phyloP scores from a whole-genome alignment of 768 basidiomycete genomes.

The Fistulinella prunicolor region DNA sequence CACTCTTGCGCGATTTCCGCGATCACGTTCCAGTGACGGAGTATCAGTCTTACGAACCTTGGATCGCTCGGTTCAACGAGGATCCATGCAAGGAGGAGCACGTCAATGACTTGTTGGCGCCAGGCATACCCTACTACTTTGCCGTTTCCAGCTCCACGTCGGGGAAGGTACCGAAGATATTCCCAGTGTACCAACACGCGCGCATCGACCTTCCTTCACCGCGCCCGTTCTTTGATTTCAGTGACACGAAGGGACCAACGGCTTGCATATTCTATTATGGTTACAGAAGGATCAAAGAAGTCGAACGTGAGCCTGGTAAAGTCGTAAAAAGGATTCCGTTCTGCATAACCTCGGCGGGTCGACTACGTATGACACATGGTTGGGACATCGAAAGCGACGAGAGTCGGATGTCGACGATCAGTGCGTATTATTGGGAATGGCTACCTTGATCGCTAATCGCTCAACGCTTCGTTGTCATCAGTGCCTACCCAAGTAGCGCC shows the following conservation, averaged over 20 bases:
- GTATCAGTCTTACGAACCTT: constrained; percentile 12
- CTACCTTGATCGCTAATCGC: not conserved
- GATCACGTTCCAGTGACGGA: constrained; percentile 10
- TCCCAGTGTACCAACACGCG: constrained; percentile 2
- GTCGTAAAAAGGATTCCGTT: not conserved
- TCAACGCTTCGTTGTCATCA: not conserved
- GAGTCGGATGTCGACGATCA: constrained; percentile 1
- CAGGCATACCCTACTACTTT: constrained; percentile 11
- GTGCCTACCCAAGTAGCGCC: constrained; percentile 9
- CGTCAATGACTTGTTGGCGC: constrained; percentile 14
- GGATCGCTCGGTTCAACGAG: constrained; percentile 8
- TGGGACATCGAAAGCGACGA: constrained; percentile 12
- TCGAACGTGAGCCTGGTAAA: not conserved
- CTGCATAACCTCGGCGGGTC: not conserved
- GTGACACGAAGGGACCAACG: not conserved
- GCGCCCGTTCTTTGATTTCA: not conserved
- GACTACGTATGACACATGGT: constrained; percentile 3
- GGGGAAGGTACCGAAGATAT: constrained; percentile 8
- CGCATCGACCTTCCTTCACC: not conserved
- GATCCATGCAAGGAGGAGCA: constrained; percentile 7
- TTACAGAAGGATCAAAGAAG: not conserved
- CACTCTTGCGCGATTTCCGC: constrained; percentile 6
- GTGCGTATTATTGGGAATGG: constrained; percentile 2
- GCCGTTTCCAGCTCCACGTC: constrained; percentile 15
- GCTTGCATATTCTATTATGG: not conserved